Base-by-base conservation (phyloP, 208 protist species). In the Trypanosoma mega region DNA sequence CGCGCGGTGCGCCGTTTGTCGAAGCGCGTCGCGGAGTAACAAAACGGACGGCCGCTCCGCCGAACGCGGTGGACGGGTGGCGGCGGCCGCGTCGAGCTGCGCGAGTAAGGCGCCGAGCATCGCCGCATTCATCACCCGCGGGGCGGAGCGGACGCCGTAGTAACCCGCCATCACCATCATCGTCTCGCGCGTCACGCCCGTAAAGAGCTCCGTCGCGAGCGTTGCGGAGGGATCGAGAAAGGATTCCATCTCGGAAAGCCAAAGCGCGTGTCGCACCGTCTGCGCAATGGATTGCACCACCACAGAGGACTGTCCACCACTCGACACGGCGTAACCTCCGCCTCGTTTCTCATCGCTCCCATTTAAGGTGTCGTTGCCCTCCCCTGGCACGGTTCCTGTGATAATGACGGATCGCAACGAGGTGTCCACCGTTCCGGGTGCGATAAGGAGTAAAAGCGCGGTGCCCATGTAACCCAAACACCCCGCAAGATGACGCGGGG, bases 371-470 rank as follows among this genome's bases (percentile, higher is more conserved):
- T 51, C 41, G 16, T 12, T 21, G 43, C 55, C 14, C 41, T 27
- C 12, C n/a, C 39, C 39, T 20, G 53, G 29, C 14, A 57, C 52
- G 37, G 48, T 66, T 23, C 67, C 67, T 16, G 57, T 56, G 30
- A 65, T 56, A 43, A 67, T 67, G 23, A 78, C 37, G 2, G 82
- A 77, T 5, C 86, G 82, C 31, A 93, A 55, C 21, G 78, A 74
- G 2, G 74, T 63, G 30, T 74, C 74, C 4, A 93, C 80, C 0
- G 76, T 73, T 1, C 78, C 78, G 29, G 86, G 86, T 37, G 73
- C 80, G 43, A 82, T 75, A 9, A 90, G 62, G 20, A 93, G 72
- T 20, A 93, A 68, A 66, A 90, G 63, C 1, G 82, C 82, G 23
- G 80, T 80, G 0, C 75, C 77, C 3, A 76, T 57, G 59, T 82